Evolutionary conservation across 2,329 filamentous ascomycete genomes (phyloP).

Genomic region (Phialocephala subalpina): DNA sequence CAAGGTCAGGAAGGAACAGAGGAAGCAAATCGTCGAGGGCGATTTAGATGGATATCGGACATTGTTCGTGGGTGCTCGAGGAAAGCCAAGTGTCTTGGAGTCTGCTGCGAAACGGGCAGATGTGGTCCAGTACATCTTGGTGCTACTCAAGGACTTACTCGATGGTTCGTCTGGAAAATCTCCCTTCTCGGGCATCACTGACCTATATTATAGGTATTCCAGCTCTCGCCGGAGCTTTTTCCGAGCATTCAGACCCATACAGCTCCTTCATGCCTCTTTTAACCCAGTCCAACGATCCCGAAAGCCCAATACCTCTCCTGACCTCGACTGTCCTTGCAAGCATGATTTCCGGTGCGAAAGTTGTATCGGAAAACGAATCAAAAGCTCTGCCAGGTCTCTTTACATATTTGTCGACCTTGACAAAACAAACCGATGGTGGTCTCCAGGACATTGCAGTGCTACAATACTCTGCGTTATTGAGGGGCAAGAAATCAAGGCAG

Average conservation of each 20-base stretch:
- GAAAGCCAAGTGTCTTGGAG: slow-evolving; percentile 78
- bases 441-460: slow-evolving; percentile 96
- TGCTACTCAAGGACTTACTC: slow-evolving; percentile 86
- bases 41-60: slow-evolving; percentile 82
- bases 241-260: slow-evolving; percentile 80
- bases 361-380: slow-evolving; percentile 68
- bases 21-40: slow-evolving; percentile 80
- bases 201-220: slow-evolving; percentile 70
- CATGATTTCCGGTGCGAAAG: slow-evolving; percentile 72
- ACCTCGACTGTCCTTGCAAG: slow-evolving; percentile 86
- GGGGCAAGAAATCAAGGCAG: slow-evolving; percentile 75
- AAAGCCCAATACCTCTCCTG: slow-evolving; percentile 87
- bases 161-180: slow-evolving; percentile 66
- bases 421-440: slow-evolving; percentile 85
- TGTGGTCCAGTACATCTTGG: slow-evolving; percentile 94
- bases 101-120: slow-evolving; percentile 85
- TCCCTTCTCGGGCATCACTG: slow-evolving; percentile 11
- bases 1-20: slow-evolving; percentile 92
- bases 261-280: slow-evolving; percentile 85
- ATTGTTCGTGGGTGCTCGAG: slow-evolving; percentile 81
- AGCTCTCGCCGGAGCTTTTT: slow-evolving; percentile 76
- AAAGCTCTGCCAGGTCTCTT: slow-evolving; percentile 80
- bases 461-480: slow-evolving; percentile 85
- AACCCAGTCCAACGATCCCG: slow-evolving; percentile 74
- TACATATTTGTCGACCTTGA: slow-evolving; percentile 83